Evolutionary conservation across 176 grass and related monocot species (phyloP).

Genomic region (Thinopyrum elongatum): DNA sequence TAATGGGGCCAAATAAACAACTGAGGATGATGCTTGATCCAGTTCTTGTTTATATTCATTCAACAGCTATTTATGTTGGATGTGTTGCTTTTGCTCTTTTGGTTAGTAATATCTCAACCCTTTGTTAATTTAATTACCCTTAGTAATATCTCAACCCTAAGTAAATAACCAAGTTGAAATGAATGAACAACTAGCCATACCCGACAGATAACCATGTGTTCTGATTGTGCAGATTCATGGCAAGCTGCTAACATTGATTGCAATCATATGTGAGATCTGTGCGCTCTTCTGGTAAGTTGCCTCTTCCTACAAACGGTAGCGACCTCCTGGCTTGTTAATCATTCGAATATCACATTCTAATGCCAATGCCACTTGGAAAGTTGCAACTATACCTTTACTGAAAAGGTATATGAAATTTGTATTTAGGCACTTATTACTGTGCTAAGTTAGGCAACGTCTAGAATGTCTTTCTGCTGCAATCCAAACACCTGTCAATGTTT

Average conservation of each 20-base stretch:
- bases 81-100: conserved; percentile 79
- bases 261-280: conserved; percentile 78
- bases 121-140: too few relatives aligned
- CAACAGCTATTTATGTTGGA: conserved; percentile 70
- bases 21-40: conserved; percentile 89
- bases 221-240: conserved; percentile 64
- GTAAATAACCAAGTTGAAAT: not conserved
- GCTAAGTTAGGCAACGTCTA: not conserved
- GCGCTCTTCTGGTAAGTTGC: conserved; percentile 70
- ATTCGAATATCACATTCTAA: not conserved
- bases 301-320: not conserved
- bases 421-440: not conserved
- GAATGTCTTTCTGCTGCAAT: not conserved
- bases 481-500: not conserved
- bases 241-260: conserved; percentile 73
- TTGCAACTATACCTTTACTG: not conserved
- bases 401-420: not conserved
- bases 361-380: not conserved
- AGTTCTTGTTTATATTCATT: conserved; percentile 54
- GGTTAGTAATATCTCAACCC: conserved; percentile 31
- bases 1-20: conserved; percentile 72
- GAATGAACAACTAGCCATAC: not conserved
- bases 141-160: conserved; percentile 13
- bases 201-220: not conserved
- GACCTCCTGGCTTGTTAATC: not conserved